Evolutionary conservation across 164 flowering plant species (phyloP), one percentile per base, ranked within the genome.

Genomic region (Vitis labrusca): DNA sequence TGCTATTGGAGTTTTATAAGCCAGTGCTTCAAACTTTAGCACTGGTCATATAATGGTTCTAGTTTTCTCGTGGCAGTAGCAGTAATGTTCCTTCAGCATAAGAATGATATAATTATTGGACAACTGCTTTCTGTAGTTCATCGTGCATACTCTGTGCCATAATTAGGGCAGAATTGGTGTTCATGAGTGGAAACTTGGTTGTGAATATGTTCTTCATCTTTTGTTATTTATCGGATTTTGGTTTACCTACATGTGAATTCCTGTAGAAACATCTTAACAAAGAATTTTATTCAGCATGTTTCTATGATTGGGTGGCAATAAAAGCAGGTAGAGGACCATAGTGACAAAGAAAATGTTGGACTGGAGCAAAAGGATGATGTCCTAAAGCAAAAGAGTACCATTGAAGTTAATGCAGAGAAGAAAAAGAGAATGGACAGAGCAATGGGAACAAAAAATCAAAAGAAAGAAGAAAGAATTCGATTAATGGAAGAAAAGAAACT

Each of bases 401-500:
- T 12, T 30, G 64, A 66, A 63, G 72, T 19, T 10, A 65, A 71
- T 70, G 49, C 51, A 17, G 74, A 73, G 58, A 78, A 79, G 70
- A 72, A 65, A 76, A 71, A 64, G 44, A 53, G 29, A 51, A 67
- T 14, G 48, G 84, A 72, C 59, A 79, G 66, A 71, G 77, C 65
- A 52, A 68, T 27, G 50, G 75, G 71, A 53, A 85, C 77, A 73
- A 85, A 79, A 71, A 82, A 69, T 77, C 71, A 69, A 69, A 76
- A 81, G 59, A 83, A 83, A 70, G 97, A 87, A 70, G 98, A 93
- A 66, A 83, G 74, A 71, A 63, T 58, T 63, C 84, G 74, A 44
- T 58, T 79, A 56, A 76, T 66, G 78, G 94, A 87, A 68, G 99
- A 91, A 68, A 90, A 75, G 76, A 90, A 81, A 72, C 80, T 62